Conservation (phyloP, 2,329 filamentous ascomycete genomes). For the Parafenestella ontariensis region DNA sequence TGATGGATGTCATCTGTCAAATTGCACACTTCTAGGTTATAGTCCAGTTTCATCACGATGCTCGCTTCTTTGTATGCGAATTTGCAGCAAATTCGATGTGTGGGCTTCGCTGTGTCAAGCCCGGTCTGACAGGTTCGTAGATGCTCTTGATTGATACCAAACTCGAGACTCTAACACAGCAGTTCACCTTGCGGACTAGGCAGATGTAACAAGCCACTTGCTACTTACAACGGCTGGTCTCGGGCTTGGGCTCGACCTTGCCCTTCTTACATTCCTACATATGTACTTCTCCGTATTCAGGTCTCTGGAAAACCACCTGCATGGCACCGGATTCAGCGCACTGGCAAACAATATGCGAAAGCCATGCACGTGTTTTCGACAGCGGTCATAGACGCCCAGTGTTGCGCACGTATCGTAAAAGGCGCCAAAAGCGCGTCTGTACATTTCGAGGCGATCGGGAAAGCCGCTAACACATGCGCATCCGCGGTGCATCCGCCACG, state of each 20-base stretch:
- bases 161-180: background rate
- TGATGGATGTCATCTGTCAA: background rate
- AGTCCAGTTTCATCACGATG: background rate
- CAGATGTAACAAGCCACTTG: background rate
- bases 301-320: conserved; percentile 19
- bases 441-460: conserved; percentile 10
- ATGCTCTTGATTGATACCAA: background rate
- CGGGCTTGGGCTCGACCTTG: background rate
- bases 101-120: background rate
- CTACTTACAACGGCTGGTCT: background rate
- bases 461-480: conserved; percentile 11
- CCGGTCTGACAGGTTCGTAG: background rate
- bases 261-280: background rate
- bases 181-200: background rate
- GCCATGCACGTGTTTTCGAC: background rate
- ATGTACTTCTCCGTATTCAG: conserved; percentile 4
- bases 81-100: background rate
- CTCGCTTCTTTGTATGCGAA: background rate
- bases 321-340: conserved; percentile 13
- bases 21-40: background rate
- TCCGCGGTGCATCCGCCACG: conserved; percentile 17
- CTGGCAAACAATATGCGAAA: conserved; percentile 7
- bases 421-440: conserved; percentile 19
- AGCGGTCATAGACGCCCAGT: background rate
- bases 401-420: background rate